Evolutionary conservation across 768 basidiomycete genomes (phyloP).

Genomic region (Agaricus sinodeliciosus): DNA sequence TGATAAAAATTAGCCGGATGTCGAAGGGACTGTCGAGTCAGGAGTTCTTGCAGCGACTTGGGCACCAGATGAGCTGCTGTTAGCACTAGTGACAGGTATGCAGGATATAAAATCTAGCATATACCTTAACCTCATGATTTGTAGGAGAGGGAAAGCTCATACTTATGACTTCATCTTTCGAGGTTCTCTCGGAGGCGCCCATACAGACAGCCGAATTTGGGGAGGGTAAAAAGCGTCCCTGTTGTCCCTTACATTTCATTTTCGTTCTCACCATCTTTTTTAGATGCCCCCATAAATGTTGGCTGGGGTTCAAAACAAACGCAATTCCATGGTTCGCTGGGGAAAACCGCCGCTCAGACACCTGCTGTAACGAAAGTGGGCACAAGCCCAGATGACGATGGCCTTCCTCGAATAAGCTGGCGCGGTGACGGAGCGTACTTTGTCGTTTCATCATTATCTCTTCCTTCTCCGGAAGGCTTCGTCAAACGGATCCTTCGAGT

Average conservation of each 20-base stretch:
- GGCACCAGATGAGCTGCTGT: slow-evolving; percentile 88
- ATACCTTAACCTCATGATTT: neutral
- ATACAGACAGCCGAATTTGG: slow-evolving; percentile 77
- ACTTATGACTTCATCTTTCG: slow-evolving; percentile 84
- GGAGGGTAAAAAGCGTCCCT: slow-evolving; percentile 46
- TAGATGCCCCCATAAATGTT: slow-evolving; percentile 88
- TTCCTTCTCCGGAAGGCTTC: slow-evolving; percentile 19
- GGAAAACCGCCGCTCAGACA: slow-evolving; percentile 73
- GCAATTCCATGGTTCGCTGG: slow-evolving; percentile 94
- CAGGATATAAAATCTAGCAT: neutral
- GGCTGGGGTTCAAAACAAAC: slow-evolving; percentile 98
- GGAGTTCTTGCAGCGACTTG: slow-evolving; percentile 81
- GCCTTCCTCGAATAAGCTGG: slow-evolving; percentile 76
- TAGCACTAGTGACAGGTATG: slow-evolving; percentile 76
- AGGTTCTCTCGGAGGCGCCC: slow-evolving; percentile 75
- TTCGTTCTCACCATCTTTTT: slow-evolving; percentile 5
- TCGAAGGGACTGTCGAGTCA: slow-evolving; percentile 82
- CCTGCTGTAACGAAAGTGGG: slow-evolving; percentile 34
- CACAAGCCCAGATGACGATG: slow-evolving; percentile 66
- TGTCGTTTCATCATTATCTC: slow-evolving; percentile 70
- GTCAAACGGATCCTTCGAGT: slow-evolving; percentile 57
- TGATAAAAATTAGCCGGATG: slow-evolving; percentile 46
- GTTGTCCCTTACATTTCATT: neutral
- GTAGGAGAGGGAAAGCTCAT: slow-evolving; percentile 74
- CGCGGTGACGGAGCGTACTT: slow-evolving; percentile 91